These are phyloP conservation scores for Teratosphaeria gauchensis DNA, from an alignment of 2,329 filamentous ascomycete species.

Conservation along the genomic window DNA sequence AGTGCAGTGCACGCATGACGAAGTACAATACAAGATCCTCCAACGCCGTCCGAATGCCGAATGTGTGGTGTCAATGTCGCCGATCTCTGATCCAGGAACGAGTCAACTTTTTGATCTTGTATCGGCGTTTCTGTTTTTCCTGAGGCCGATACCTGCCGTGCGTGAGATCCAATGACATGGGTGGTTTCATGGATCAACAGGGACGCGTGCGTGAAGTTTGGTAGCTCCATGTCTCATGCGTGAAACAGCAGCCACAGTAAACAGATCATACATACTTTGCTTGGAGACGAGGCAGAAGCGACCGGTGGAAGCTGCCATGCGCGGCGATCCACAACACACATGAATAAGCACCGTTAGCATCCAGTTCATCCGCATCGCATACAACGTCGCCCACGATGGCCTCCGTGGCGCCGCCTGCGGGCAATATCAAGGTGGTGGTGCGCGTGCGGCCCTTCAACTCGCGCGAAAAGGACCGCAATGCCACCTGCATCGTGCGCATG, in stretches of 20 bases:
- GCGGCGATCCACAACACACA: background rate
- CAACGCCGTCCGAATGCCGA: background rate
- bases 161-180: background rate
- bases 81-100: background rate
- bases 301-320: background rate
- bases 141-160: background rate
- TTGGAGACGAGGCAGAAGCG: background rate
- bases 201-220: background rate
- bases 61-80: background rate
- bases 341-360: background rate
- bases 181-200: background rate
- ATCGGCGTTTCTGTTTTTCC: background rate
- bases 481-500: constrained; percentile 98
- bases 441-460: constrained; percentile 88
- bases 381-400: constrained; percentile 13
- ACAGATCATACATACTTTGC: background rate
- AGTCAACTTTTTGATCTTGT: background rate
- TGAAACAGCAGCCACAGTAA: background rate
- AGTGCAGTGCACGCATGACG: background rate
- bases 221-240: background rate
- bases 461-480: constrained; percentile 71
- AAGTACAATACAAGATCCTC: background rate
- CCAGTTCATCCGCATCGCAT: background rate
- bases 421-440: constrained; percentile 99
- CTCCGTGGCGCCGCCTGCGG: constrained; percentile 7